Conservation (phyloP, 1,139 yeast genomes). For the Scheffersomyces lignicola region DNA sequence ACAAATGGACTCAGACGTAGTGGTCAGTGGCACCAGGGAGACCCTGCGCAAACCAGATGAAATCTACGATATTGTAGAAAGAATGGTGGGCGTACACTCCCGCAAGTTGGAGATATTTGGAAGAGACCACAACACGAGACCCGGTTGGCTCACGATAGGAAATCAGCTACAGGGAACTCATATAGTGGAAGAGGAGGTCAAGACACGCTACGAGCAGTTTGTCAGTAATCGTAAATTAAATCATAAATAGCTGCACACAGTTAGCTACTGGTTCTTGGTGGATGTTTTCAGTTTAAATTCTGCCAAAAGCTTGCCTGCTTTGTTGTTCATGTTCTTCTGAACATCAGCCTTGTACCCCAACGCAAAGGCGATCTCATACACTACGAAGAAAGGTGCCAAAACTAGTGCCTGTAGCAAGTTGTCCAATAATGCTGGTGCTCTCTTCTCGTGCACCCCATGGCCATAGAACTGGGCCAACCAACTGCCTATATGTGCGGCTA, state of each 20-base stretch:
- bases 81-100: constrained; percentile 74
- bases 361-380: constrained; percentile 71
- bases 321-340: constrained; percentile 52
- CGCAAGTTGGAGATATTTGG: constrained; percentile 89
- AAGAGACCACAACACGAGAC: constrained; percentile 77
- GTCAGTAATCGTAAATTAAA: constrained; percentile 5
- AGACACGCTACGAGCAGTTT: constrained; percentile 30
- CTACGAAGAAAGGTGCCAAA: constrained; percentile 87
- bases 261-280: constrained; percentile 3
- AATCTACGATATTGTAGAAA: constrained; percentile 77
- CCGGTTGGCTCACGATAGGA: constrained; percentile 92
- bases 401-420: constrained; percentile 82
- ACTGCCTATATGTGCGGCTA: constrained; percentile 46
- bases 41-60: constrained; percentile 93
- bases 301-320: constrained; percentile 41
- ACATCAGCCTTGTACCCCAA: constrained; percentile 62
- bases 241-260: constrained; percentile 3
- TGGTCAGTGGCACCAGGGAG: constrained; percentile 83
- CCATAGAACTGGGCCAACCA: constrained; percentile 93
- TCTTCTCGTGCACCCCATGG: constrained; percentile 76
- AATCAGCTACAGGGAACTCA: constrained; percentile 68
- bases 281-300: constrained; percentile 19
- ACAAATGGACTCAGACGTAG: constrained; percentile 68
- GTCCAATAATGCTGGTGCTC: constrained; percentile 87
- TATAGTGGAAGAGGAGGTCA: constrained; percentile 60